phyloP scores from a whole-genome alignment of 1,139 yeast genomes.

The Saccharomyces hybrid region DNA sequence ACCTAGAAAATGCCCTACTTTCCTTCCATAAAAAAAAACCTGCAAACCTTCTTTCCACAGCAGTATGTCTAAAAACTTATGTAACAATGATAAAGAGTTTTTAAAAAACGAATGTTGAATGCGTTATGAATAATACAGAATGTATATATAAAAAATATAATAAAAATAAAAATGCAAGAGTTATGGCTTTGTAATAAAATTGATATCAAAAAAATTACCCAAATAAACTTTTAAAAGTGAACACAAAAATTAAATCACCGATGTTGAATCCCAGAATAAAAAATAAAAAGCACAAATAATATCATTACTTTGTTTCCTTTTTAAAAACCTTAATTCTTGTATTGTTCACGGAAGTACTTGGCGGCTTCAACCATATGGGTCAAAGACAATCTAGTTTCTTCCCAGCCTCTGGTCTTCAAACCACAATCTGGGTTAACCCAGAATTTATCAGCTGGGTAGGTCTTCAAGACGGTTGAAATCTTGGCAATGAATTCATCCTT shows the following conservation, averaged over 20 bases:
- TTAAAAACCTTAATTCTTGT: slow-evolving; percentile 30
- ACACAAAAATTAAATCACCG: slow-evolving; percentile 15
- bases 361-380: slow-evolving; percentile 99
- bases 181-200: slow-evolving; percentile 1
- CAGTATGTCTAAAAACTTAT: too few relatives aligned
- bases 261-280: slow-evolving; percentile 21
- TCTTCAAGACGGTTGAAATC: slow-evolving; percentile 89
- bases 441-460: slow-evolving; percentile 94
- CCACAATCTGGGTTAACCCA: slow-evolving; percentile 99
- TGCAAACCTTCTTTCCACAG: too few relatives aligned
- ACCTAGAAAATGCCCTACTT: background rate
- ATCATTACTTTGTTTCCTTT: slow-evolving; percentile 1
- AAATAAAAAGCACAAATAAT: slow-evolving; percentile 5
- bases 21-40: too few relatives aligned
- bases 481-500: slow-evolving; percentile 91
- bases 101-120: slow-evolving; percentile 32
- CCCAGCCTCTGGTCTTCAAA: slow-evolving; percentile 96
- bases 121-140: slow-evolving; percentile 25
- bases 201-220: slow-evolving; percentile 1
- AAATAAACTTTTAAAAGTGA: slow-evolving; percentile 2
- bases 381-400: slow-evolving; percentile 78
- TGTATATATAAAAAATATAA: slow-evolving; percentile 11
- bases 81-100: background rate
- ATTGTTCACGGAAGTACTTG: slow-evolving; percentile 79
- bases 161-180: slow-evolving; percentile 5